Evolutionary conservation across 805 yeast species (phyloP).

Genomic region (Teunomyces gatunensis): DNA sequence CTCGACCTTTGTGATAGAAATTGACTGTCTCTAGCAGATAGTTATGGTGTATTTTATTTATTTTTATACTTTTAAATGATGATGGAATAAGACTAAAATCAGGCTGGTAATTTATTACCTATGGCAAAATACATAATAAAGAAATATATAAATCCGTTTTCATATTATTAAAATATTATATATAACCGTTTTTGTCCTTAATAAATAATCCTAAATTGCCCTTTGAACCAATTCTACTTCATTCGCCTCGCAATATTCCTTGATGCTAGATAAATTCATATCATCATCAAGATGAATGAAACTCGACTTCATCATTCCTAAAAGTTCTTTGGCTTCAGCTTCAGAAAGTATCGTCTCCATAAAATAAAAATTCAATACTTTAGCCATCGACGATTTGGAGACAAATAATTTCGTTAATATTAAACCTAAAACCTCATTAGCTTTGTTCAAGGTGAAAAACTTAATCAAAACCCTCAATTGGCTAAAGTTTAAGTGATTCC

Average conservation of each 20-base stretch:
- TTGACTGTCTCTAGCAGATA: not conserved
- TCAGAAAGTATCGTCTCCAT: slow-evolving; percentile 21
- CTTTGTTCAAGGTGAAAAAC: slow-evolving; percentile 22
- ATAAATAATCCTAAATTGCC: slow-evolving; percentile 1
- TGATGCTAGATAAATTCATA: slow-evolving; percentile 17
- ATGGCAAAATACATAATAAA: not conserved
- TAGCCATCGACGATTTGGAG: slow-evolving; percentile 10
- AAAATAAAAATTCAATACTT: slow-evolving; percentile 30
- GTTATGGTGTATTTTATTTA: not conserved
- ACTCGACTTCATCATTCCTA: slow-evolving; percentile 21
- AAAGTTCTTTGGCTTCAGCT: slow-evolving; percentile 18
- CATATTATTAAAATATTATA: not conserved
- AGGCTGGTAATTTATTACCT: no score
- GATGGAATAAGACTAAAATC: no score
- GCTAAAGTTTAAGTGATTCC: slow-evolving; percentile 17
- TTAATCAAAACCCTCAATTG: slow-evolving; percentile 24
- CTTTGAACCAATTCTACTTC: not conserved
- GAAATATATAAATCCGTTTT: not conserved
- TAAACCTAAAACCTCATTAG: slow-evolving; percentile 22
- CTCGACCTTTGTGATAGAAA: not conserved
- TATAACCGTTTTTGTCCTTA: not conserved
- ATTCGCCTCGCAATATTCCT: slow-evolving; percentile 1
- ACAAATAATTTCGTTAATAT: slow-evolving; percentile 25
- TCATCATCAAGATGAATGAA: slow-evolving; percentile 23
- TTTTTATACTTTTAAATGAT: not conserved